Evolutionary conservation across 306 rosid genomes (phyloP).

Genomic region (Sicyos edulis): DNA sequence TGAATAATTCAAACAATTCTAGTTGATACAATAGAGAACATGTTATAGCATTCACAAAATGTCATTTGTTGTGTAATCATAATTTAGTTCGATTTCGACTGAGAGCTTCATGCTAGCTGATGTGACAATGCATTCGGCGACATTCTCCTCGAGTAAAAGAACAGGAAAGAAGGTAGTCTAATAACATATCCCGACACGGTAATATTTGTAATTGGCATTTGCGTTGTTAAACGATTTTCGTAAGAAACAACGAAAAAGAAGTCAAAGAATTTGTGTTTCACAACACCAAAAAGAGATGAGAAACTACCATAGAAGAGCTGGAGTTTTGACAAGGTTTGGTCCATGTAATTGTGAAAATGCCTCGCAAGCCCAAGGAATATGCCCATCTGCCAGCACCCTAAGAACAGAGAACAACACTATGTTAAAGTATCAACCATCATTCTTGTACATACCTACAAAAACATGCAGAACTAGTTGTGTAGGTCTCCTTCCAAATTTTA

Average conservation of each 20-base stretch:
- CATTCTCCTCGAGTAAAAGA: background rate
- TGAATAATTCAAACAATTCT: background rate
- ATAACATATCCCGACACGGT: background rate
- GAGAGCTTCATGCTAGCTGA: background rate
- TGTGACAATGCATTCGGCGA: background rate
- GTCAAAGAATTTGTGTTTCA: background rate
- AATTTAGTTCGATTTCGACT: background rate
- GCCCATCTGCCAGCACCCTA: constrained; percentile 80
- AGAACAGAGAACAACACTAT: constrained; percentile 24
- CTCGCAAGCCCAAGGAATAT: constrained; percentile 75
- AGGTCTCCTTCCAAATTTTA: no score
- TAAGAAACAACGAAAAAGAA: background rate
- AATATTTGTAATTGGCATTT: background rate
- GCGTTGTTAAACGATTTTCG: background rate
- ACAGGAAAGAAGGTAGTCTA: background rate
- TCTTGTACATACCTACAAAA: background rate
- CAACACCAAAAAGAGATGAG: background rate
- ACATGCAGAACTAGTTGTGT: background rate
- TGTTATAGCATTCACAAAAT: background rate
- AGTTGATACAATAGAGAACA: background rate
- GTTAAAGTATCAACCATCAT: background rate
- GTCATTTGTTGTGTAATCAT: background rate
- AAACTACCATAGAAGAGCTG: constrained; percentile 48
- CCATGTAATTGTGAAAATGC: constrained; percentile 62
- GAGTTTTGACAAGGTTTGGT: constrained; percentile 37